A percentile compares a stretch with the other conserved stretches of the same genome.
These are phyloP conservation scores for Alloteropsis semialata DNA, from an alignment of 176 grass and related monocot species.

Conservation along the genomic window DNA sequence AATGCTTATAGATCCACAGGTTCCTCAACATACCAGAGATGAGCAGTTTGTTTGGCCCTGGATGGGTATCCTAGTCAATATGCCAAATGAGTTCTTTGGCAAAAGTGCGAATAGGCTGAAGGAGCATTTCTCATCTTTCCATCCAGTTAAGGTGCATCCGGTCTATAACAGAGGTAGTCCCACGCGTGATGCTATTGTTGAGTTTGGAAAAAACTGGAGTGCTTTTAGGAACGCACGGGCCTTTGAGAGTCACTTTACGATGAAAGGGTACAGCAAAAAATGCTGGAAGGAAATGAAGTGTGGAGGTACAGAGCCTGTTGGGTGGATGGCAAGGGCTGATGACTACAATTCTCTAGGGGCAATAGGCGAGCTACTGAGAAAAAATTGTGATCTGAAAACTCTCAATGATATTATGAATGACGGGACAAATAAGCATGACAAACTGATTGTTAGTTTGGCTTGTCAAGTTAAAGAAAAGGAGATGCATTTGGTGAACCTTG, in stretches of 20 bases:
- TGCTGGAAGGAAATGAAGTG: constrained; percentile 31
- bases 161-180: constrained; percentile 44
- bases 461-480: constrained; percentile 42
- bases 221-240: constrained; percentile 50
- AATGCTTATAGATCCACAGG: constrained; percentile 6
- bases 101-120: constrained; percentile 66
- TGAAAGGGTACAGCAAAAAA: constrained; percentile 33
- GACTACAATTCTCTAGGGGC: constrained; percentile 48
- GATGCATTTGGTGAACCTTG: constrained; percentile 33
- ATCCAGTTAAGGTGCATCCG: constrained; percentile 49
- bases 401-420: constrained; percentile 33
- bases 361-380: constrained; percentile 52
- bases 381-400: constrained; percentile 56
- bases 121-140: constrained; percentile 44
- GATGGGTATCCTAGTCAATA: constrained; percentile 62
- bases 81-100: constrained; percentile 46
- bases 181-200: constrained; percentile 54
- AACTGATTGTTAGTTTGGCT: constrained; percentile 44
- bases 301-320: constrained; percentile 28
- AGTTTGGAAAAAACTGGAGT: constrained; percentile 54
- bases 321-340: constrained; percentile 54
- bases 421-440: constrained; percentile 37
- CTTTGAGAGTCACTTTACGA: constrained; percentile 53
- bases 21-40: constrained; percentile 29
- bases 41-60: constrained; percentile 66